Conservation (phyloP, 805 yeast species). For the Hanseniaspora vineae region DNA sequence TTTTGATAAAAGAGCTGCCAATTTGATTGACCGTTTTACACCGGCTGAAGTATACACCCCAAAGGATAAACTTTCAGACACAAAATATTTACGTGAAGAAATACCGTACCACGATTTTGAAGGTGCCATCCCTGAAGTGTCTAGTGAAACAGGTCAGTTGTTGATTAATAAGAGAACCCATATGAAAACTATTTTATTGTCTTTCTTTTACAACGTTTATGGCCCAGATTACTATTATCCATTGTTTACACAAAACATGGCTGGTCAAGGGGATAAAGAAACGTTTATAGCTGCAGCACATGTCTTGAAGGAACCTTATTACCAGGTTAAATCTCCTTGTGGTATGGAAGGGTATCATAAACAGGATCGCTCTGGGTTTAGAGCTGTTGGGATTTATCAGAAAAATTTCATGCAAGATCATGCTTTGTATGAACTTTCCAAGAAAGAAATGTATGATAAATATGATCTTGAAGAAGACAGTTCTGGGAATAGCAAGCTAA, state of each 20-base stretch:
- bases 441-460: slow-evolving; percentile 1
- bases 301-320: slow-evolving; percentile 34
- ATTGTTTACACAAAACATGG: slow-evolving; percentile 54
- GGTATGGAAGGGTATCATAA: slow-evolving; percentile 26
- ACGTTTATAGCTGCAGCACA: slow-evolving; percentile 61
- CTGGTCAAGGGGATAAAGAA: slow-evolving; percentile 76
- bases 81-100: slow-evolving; percentile 11
- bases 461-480: not conserved
- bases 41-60: slow-evolving; percentile 6
- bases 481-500: too few species aligned
- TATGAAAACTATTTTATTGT: slow-evolving; percentile 41
- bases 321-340: slow-evolving; percentile 33
- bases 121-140: slow-evolving; percentile 53
- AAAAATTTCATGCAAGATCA: slow-evolving; percentile 40
- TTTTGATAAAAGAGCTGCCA: slow-evolving; percentile 23
- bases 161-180: slow-evolving; percentile 49
- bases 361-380: slow-evolving; percentile 14
- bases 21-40: slow-evolving; percentile 15
- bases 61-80: slow-evolving; percentile 7
- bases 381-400: slow-evolving; percentile 33
- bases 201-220: slow-evolving; percentile 50
- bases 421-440: slow-evolving; percentile 2
- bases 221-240: slow-evolving; percentile 62
- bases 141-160: slow-evolving; percentile 61
- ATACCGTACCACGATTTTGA: slow-evolving; percentile 47